Evolutionary conservation across 345 rosid genomes (phyloP), one percentile per base, ranked within the genome.

Genomic region (Erysimum cheiranthoides): DNA sequence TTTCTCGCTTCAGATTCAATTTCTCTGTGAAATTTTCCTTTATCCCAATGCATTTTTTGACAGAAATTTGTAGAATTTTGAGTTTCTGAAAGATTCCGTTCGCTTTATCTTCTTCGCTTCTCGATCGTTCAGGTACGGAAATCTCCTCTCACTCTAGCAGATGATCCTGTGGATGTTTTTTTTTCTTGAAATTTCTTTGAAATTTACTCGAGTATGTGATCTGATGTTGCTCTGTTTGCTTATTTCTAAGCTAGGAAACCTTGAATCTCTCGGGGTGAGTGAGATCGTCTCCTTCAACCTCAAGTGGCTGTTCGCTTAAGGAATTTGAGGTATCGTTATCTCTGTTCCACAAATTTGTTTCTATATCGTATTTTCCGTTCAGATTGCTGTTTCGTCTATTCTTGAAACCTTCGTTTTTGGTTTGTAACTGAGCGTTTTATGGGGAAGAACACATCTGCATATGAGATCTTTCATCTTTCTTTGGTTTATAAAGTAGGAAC

Each of bases 221-320:
- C 45, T 70, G 0, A 45, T 35, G 35, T 50, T 71, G 45, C 68
- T 75, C 74, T 76, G 64, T 76, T 51, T 68, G 8, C 17, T 27
- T 21, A 8, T 46, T 11, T 72, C 9, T 28, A 27, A 49, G 60
- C 2, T 49, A 4, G 17, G 76, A n/a, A 49, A 72, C 49, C 17
- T 65, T 32, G 47, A 17, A 47, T 51, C 40, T 51, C 45, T 38
- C 31, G 30, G 5, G 9, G 18, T 31, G 69, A 39, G 46, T 17
- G 35, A 61, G 46, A 73, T 53, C 71, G 70, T 53, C 57, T 64
- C 35, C 36, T 64, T 73, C 56, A 53, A 31, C 16, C 27, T 4
- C 45, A 10, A 47, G 3, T 21, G 17, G 56, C 65, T 57, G 34
- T 3, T 43, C 32, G 65, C 12, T 10, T 42, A 17, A 57, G 60